These are phyloP conservation scores for Populus hybrid DNA, from an alignment of 441 rosid genomes.

Conservation along the genomic window DNA sequence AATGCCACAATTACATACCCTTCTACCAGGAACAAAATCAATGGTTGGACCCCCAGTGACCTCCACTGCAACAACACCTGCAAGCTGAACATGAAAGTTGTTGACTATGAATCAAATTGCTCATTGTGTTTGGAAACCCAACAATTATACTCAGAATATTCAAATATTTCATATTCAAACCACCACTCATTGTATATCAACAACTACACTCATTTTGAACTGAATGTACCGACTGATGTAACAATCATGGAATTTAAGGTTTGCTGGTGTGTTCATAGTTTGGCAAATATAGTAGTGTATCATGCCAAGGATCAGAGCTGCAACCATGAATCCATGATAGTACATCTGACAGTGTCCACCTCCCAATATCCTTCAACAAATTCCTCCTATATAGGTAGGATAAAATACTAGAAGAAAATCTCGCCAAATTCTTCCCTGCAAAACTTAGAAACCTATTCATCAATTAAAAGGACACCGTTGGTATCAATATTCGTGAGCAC, in stretches of 20 bases:
- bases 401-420: background rate
- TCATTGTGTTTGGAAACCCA: background rate
- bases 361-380: background rate
- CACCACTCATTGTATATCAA: background rate
- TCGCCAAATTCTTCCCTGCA: background rate
- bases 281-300: background rate
- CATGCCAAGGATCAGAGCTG: background rate
- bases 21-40: conserved; percentile 84
- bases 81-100: conserved; percentile 51
- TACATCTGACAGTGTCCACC: background rate
- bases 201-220: background rate
- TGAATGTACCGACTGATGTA: background rate
- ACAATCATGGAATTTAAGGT: background rate
- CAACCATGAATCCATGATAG: background rate
- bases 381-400: background rate
- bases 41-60: conserved; percentile 89
- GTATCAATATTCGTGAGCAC: background rate
- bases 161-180: background rate
- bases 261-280: background rate
- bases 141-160: background rate
- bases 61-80: conserved; percentile 97
- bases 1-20: conserved; percentile 38
- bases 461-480: background rate
- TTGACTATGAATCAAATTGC: background rate
- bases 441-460: background rate